Conservation (phyloP, 1,284 basidiomycete genomes). For the Leccinum ambiguum region DNA sequence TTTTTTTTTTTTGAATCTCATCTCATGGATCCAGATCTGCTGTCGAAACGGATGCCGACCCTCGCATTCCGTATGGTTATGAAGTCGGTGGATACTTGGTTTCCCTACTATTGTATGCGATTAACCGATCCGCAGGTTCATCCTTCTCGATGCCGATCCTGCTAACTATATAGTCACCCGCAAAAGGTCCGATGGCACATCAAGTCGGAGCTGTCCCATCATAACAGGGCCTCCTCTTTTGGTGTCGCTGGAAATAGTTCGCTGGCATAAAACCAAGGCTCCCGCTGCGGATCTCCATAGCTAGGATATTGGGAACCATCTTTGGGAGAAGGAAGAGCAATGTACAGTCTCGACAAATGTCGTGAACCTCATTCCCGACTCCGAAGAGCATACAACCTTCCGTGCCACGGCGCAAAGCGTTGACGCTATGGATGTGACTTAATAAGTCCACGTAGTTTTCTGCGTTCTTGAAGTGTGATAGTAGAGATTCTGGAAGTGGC, state of each 20-base stretch:
- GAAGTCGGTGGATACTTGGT: background rate
- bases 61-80: too few relatives aligned
- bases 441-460: too few relatives aligned
- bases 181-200: constrained; percentile 51
- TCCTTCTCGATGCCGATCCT: constrained; percentile 71
- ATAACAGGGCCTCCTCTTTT: constrained; percentile 48
- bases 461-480: too few relatives aligned
- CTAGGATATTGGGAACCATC: constrained; percentile 46
- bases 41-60: too few relatives aligned
- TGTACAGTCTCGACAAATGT: constrained; percentile 12
- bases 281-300: constrained; percentile 46
- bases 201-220: constrained; percentile 41
- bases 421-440: too few relatives aligned
- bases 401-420: too few relatives aligned
- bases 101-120: background rate
- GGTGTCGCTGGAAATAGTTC: constrained; percentile 23
- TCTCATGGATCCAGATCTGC: too few relatives aligned
- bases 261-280: background rate
- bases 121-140: constrained; percentile 43
- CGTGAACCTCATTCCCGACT: constrained; percentile 46
- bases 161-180: constrained; percentile 55
- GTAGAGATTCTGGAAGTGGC: too few relatives aligned
- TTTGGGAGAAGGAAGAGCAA: constrained; percentile 47
- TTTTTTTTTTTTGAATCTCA: too few relatives aligned
- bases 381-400: constrained; percentile 41